phyloP scores from a whole-genome alignment of 75 land plant genomes.

The Pseudotsuga menziesii region DNA sequence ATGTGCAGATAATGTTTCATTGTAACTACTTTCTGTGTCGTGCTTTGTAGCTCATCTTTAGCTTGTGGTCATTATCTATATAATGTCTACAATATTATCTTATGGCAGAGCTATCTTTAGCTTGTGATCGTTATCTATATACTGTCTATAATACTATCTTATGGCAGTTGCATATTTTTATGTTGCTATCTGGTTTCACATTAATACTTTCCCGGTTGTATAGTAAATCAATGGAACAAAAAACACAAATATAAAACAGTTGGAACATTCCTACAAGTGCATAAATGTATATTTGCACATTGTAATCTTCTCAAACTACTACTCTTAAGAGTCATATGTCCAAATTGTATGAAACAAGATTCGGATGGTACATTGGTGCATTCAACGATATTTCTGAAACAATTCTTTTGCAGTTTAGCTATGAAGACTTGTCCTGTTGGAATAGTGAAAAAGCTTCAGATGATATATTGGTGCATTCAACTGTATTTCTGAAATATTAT shows the following conservation, averaged over 20 bases:
- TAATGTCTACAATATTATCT: too few relatives aligned
- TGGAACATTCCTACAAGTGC: not conserved
- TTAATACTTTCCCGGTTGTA: not conserved
- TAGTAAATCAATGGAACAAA: not conserved
- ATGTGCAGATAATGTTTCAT: too few relatives aligned
- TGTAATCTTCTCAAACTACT: not conserved
- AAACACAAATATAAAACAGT: too few relatives aligned
- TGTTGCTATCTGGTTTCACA: not conserved
- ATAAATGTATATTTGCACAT: not conserved
- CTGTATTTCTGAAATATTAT: too few relatives aligned
- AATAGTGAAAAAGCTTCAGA: too few relatives aligned
- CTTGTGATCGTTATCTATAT: not conserved
- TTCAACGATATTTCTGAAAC: not conserved
- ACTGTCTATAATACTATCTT: not conserved
- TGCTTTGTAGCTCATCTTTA: too few relatives aligned
- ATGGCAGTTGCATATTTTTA: not conserved
- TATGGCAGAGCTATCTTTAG: too few relatives aligned
- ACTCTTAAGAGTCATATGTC: not conserved
- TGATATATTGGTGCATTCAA: too few relatives aligned
- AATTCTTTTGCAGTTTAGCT: not conserved
- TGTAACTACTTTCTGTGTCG: too few relatives aligned
- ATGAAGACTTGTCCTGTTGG: not conserved
- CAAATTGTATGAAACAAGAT: not conserved
- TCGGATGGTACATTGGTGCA: not conserved
- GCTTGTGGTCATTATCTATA: too few relatives aligned